Evolutionary conservation across 2,329 filamentous ascomycete genomes (phyloP).

Genomic region (Cryphonectria parasitica): DNA sequence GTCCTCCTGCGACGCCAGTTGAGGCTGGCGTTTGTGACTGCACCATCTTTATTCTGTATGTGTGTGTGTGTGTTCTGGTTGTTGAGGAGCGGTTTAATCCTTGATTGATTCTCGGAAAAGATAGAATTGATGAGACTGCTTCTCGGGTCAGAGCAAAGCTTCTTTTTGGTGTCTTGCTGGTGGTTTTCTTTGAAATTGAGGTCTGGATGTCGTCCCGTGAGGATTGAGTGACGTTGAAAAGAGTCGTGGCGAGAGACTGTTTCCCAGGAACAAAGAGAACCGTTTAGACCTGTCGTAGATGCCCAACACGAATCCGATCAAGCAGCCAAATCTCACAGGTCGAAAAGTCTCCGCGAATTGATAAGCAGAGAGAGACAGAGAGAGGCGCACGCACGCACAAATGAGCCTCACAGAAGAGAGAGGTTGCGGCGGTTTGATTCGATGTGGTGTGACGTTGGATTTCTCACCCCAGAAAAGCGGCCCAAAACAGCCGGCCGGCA

Average conservation of each 20-base stretch:
- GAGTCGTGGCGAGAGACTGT: not conserved
- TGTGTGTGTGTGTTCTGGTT: not conserved
- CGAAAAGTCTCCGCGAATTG: not conserved
- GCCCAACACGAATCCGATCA: not conserved
- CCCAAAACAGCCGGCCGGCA: not conserved
- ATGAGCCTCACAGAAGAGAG: not conserved
- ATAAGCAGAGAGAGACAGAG: not conserved
- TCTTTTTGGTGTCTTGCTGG: not conserved
- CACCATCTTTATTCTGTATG: not conserved
- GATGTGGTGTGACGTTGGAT: slow-evolving; percentile 19
- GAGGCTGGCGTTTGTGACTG: slow-evolving; percentile 13
- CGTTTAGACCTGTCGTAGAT: not conserved
- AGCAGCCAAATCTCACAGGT: not conserved
- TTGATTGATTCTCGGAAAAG: not conserved
- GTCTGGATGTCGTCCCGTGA: not conserved
- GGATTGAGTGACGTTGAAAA: not conserved
- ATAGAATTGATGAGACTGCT: not conserved
- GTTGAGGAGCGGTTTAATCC: too few relatives aligned
- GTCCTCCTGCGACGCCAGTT: slow-evolving; percentile 16
- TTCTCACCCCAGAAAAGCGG: not conserved
- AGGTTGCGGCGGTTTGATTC: not conserved
- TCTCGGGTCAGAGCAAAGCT: not conserved
- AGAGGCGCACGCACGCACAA: not conserved
- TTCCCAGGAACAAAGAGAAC: not conserved
- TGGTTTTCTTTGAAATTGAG: not conserved